Evolutionary conservation across 2,329 filamentous ascomycete species (phyloP).

Genomic region (Colletotrichum ledebouriae): DNA sequence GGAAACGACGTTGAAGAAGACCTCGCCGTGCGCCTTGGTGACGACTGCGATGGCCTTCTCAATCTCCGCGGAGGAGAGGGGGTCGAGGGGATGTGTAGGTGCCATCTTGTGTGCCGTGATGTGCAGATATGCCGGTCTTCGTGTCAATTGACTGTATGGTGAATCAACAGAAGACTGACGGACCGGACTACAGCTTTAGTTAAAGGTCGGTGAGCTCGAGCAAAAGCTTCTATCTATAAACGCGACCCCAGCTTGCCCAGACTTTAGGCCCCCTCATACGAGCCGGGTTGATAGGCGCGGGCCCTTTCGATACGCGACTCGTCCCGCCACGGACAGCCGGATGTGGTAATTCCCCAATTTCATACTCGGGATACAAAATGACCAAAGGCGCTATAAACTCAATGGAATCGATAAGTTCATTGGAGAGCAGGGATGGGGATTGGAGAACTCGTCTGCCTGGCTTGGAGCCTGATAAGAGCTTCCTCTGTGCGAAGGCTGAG

Average conservation of each 20-base stretch:
- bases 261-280: slow-evolving; percentile 18
- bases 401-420: background rate
- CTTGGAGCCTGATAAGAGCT: slow-evolving; percentile 28
- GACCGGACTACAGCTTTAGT: too few species aligned
- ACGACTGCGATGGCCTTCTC: slow-evolving; percentile 77
- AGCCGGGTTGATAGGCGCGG: slow-evolving; percentile 24
- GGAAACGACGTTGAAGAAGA: slow-evolving; percentile 89
- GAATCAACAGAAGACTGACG: background rate
- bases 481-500: background rate
- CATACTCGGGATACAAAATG: slow-evolving; percentile 13
- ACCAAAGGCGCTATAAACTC: slow-evolving; percentile 21
- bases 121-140: background rate
- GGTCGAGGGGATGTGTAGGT: slow-evolving; percentile 78
- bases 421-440: slow-evolving; percentile 23
- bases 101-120: slow-evolving; percentile 14
- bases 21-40: slow-evolving; percentile 75
- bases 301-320: slow-evolving; percentile 13
- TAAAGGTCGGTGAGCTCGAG: slow-evolving; percentile 19
- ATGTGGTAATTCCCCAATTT: slow-evolving; percentile 23
- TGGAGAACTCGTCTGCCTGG: background rate
- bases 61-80: slow-evolving; percentile 80
- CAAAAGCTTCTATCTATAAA: slow-evolving; percentile 29
- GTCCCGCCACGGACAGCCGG: slow-evolving; percentile 20
- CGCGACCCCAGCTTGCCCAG: background rate
- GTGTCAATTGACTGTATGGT: background rate